Conservation (phyloP, 1,139 yeast genomes). For the Geotrichum aggregatum region DNA sequence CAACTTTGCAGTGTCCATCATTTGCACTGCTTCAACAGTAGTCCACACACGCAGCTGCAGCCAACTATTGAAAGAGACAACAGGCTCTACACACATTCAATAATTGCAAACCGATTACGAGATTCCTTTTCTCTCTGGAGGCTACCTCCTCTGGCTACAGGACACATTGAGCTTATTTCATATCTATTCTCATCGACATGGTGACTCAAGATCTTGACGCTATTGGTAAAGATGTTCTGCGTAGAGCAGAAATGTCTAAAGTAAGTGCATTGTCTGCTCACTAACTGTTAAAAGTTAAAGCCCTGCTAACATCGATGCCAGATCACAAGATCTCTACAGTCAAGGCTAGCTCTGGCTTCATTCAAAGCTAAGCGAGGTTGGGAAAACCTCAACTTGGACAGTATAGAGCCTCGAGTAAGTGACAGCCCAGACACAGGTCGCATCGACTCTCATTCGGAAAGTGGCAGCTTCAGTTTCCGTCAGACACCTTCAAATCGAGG, state of each 20-base stretch:
- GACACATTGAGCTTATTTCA: too few species aligned
- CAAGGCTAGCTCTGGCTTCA: slow-evolving; percentile 42
- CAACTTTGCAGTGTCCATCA: too few species aligned
- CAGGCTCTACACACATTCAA: too few species aligned
- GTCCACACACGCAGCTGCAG: too few species aligned
- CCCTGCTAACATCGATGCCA: slow-evolving; percentile 8
- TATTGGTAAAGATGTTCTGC: slow-evolving; percentile 30
- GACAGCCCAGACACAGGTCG: neutral
- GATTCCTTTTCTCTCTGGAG: too few species aligned
- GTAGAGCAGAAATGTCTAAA: slow-evolving; percentile 42
- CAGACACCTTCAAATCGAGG: neutral
- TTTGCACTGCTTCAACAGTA: too few species aligned
- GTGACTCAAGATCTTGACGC: slow-evolving; percentile 11
- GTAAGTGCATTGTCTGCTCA: slow-evolving; percentile 23
- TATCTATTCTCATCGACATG: neutral
- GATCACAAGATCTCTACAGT: slow-evolving; percentile 41
- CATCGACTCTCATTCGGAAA: neutral
- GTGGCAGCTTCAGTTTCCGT: neutral
- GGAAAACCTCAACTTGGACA: slow-evolving; percentile 38
- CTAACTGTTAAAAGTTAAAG: slow-evolving; percentile 17
- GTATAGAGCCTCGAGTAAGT: slow-evolving; percentile 37
- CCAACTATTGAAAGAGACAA: too few species aligned
- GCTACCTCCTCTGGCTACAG: too few species aligned
- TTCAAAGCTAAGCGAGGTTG: slow-evolving; percentile 43
- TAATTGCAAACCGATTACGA: too few species aligned